Percentiles rank a stretch among this genome's conserved stretches.
These are phyloP conservation scores for Agaricus sinodeliciosus DNA, from an alignment of 768 basidiomycete genomes.

Conservation along the genomic window DNA sequence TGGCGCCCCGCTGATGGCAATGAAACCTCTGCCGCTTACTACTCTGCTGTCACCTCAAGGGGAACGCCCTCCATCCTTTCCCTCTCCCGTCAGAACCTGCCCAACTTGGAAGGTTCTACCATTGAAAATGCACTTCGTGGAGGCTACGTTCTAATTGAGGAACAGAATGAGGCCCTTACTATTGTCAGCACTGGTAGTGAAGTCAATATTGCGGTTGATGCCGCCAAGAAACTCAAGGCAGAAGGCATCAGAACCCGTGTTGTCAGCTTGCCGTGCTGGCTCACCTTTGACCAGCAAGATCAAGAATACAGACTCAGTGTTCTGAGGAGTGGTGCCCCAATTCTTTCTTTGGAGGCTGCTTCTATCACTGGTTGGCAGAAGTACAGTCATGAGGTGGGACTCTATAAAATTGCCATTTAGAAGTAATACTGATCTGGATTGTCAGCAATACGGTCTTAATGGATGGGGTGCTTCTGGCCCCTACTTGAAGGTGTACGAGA, in stretches of 20 bases:
- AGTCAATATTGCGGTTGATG: slow-evolving; percentile 82
- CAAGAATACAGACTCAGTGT: slow-evolving; percentile 78
- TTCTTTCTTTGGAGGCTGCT: slow-evolving; percentile 84
- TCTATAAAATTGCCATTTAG: not conserved
- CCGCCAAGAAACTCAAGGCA: slow-evolving; percentile 69
- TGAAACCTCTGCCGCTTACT: slow-evolving; percentile 93
- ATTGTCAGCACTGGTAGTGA: slow-evolving; percentile 89
- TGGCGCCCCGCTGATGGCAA: slow-evolving; percentile 94
- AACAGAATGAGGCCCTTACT: slow-evolving; percentile 74
- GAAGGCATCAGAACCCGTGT: slow-evolving; percentile 78
- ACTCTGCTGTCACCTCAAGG: slow-evolving; percentile 66
- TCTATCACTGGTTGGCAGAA: slow-evolving; percentile 82
- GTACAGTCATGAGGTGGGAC: slow-evolving; percentile 73
- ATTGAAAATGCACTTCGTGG: slow-evolving; percentile 81
- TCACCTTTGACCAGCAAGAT: slow-evolving; percentile 79
- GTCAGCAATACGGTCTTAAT: slow-evolving; percentile 61
- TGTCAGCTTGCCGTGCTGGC: slow-evolving; percentile 87
- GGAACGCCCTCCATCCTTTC: slow-evolving; percentile 80
- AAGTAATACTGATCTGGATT: slow-evolving; percentile 9
- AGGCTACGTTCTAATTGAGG: slow-evolving; percentile 87
- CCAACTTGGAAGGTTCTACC: slow-evolving; percentile 83
- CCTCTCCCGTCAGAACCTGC: slow-evolving; percentile 85
- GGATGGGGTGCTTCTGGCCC: slow-evolving; percentile 89
- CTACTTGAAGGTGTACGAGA: slow-evolving; percentile 86
- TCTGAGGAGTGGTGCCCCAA: slow-evolving; percentile 82